A percentile compares a stretch with the other conserved stretches of the same genome.
These are phyloP conservation scores for Mytilinidion resinicola DNA, from an alignment of 495 filamentous ascomycete species.

Conservation along the genomic window DNA sequence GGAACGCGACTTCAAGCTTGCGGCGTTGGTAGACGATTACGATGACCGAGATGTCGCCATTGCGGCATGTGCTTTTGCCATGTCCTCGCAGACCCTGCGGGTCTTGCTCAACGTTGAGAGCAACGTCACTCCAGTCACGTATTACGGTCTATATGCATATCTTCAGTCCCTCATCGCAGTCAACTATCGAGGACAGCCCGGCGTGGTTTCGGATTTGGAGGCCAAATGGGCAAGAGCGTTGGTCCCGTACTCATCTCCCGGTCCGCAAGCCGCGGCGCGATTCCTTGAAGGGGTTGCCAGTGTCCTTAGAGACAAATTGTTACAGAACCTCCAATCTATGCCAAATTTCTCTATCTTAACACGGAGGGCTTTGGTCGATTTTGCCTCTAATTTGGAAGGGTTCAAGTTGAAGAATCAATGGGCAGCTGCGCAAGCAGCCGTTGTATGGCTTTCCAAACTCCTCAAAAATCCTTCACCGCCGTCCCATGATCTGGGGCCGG, in stretches of 20 bases:
- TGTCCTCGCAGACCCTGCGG: conserved; percentile 13
- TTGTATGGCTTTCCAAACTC: conserved; percentile 11
- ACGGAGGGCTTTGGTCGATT: conserved; percentile 8
- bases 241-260: conserved; percentile 17
- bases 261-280: conserved; percentile 6
- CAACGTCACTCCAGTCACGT: conserved; percentile 16
- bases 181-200: conserved; percentile 5
- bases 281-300: conserved; percentile 13
- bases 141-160: conserved; percentile 16
- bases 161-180: conserved; percentile 21
- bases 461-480: conserved; percentile 2
- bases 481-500: conserved; percentile 3
- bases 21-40: conserved; percentile 16
- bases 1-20: conserved; percentile 15
- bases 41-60: conserved; percentile 22
- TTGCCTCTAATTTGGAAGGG: conserved; percentile 20
- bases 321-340: conserved; percentile 11
- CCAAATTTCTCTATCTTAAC: conserved; percentile 16
- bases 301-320: background rate
- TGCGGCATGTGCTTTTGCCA: conserved; percentile 24
- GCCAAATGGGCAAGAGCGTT: conserved; percentile 16
- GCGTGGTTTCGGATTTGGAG: conserved; percentile 13
- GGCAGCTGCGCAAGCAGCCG: conserved; percentile 5
- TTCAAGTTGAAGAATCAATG: conserved; percentile 16
- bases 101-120: conserved; percentile 20